Conservation (phyloP, 192 early-diverging fungal genomes). For the Rhizophagus sp. region DNA sequence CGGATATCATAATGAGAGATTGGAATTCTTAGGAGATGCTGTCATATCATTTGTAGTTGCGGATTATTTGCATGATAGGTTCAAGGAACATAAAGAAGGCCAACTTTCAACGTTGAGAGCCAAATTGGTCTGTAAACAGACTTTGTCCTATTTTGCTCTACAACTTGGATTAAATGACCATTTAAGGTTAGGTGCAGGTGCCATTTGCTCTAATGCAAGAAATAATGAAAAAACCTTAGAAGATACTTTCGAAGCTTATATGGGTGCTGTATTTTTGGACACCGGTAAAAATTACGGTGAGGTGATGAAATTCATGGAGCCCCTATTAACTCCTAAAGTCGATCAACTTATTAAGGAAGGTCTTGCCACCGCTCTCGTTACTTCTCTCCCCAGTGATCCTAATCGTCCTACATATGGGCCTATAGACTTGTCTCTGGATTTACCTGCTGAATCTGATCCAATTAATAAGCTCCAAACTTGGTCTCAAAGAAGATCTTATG, state of each 20-base stretch:
- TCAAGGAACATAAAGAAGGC: neutral
- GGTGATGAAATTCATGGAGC: neutral
- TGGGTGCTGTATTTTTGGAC: conserved; percentile 7
- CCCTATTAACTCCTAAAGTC: neutral
- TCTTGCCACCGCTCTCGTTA: neutral
- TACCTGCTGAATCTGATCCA: neutral
- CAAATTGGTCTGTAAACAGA: conserved; percentile 15
- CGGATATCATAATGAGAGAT: neutral
- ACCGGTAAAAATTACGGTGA: neutral
- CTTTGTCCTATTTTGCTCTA: neutral
- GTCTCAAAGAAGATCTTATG: neutral
- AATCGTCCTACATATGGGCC: neutral
- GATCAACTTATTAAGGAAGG: neutral
- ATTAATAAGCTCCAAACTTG: conserved; percentile 1
- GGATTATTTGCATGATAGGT: conserved; percentile 6
- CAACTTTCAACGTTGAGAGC: neutral
- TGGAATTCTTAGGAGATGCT: neutral
- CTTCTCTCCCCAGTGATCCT: neutral
- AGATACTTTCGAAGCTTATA: conserved; percentile 10
- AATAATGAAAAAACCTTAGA: conserved; percentile 14
- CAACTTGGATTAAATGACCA: neutral
- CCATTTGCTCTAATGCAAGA: neutral
- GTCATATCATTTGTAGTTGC: neutral
- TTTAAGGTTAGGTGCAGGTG: neutral
- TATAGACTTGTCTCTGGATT: neutral